Conservation (phyloP, 768 basidiomycete species). For the Leccinum boreale region DNA sequence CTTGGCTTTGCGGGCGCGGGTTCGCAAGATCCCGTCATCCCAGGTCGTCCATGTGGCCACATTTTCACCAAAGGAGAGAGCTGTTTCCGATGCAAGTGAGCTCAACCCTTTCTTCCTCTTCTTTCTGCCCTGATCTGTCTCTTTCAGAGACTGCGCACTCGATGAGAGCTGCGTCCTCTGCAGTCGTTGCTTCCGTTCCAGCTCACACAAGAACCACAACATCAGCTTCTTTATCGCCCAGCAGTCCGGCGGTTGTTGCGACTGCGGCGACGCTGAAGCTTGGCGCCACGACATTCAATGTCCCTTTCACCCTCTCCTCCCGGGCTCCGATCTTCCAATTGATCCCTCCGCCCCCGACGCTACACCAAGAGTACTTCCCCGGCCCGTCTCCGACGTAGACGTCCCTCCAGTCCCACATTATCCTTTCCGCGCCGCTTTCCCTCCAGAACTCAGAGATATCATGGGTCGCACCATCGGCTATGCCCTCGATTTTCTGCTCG, state of each 20-base stretch:
- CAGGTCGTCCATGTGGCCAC: constrained; percentile 77
- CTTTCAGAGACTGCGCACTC: constrained; percentile 78
- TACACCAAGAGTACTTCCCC: constrained; percentile 42
- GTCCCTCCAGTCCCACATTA: constrained; percentile 61
- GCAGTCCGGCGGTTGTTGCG: constrained; percentile 91
- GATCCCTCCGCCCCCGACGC: constrained; percentile 28
- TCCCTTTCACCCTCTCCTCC: constrained; percentile 66
- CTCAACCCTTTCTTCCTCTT: constrained; percentile 10
- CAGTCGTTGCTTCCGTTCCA: constrained; percentile 82
- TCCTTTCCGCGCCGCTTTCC: constrained; percentile 52
- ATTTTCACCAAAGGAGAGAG: constrained; percentile 90
- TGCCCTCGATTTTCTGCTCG: constrained; percentile 79
- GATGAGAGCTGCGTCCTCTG: constrained; percentile 92
- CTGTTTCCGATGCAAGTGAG: constrained; percentile 93
- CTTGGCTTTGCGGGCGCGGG: constrained; percentile 55
- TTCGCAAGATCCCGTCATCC: constrained; percentile 54
- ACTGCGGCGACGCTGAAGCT: constrained; percentile 89
- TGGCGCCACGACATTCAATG: constrained; percentile 72
- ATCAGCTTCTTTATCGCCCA: constrained; percentile 91
- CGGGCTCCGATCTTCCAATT: constrained; percentile 8
- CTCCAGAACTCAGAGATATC: constrained; percentile 67
- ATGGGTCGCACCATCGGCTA: constrained; percentile 73
- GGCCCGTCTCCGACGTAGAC: constrained; percentile 41
- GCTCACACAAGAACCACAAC: constrained; percentile 85
- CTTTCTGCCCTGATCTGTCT: not conserved